Percentiles rank a stretch among this genome's conserved stretches.
Conservation (phyloP, 345 rosid species). For the Cardamine occulta region DNA sequence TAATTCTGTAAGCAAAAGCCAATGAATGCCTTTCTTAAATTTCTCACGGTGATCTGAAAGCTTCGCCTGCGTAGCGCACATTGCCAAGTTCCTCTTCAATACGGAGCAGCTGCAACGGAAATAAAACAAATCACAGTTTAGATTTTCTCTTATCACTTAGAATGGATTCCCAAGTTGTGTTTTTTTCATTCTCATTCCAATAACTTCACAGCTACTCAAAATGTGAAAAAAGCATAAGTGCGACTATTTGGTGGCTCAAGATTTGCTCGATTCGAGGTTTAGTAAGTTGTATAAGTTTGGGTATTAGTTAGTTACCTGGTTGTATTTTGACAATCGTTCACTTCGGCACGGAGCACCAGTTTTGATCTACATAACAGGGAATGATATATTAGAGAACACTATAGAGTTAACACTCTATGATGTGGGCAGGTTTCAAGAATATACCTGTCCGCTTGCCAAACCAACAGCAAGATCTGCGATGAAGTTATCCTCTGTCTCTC, state of each 20-base stretch:
- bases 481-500: conserved; percentile 97
- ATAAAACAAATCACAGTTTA: conserved; percentile 17
- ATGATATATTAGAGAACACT: conserved; percentile 7
- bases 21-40: conserved; percentile 23
- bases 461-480: conserved; percentile 98
- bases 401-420: not conserved
- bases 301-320: conserved; percentile 64
- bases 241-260: not conserved
- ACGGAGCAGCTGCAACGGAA: conserved; percentile 82
- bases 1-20: conserved; percentile 28
- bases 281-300: not conserved
- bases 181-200: not conserved
- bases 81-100: conserved; percentile 94
- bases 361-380: conserved; percentile 67
- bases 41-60: conserved; percentile 82
- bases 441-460: conserved; percentile 96
- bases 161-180: too few species aligned
- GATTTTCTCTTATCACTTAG: not conserved
- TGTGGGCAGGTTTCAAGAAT: conserved; percentile 13
- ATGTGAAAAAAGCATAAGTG: not conserved
- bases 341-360: conserved; percentile 99
- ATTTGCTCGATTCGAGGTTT: not conserved
- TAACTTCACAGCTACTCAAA: not conserved
- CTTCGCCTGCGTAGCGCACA: conserved; percentile 83
- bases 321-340: conserved; percentile 95